A percentile compares a stretch with the other conserved stretches of the same genome.
Conservation (phyloP, 2,329 filamentous ascomycete species). For the Hypoxylon sp. region DNA sequence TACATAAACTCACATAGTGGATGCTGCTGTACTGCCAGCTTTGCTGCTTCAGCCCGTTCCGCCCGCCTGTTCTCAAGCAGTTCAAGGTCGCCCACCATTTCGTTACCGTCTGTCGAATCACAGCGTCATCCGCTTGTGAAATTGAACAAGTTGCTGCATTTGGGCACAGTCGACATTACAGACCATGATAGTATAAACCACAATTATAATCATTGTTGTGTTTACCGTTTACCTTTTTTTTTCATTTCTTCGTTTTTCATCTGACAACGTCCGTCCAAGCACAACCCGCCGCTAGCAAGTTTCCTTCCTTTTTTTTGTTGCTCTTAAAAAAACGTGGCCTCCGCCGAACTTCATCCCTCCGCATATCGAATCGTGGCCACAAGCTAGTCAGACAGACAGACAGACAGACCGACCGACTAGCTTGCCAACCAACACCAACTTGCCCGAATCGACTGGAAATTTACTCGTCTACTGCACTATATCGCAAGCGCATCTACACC, state of each 20-base stretch:
- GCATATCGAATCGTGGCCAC: conserved; percentile 33
- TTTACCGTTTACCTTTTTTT: conserved; percentile 6
- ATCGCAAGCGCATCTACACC: too few species aligned
- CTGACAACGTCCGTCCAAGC: neutral
- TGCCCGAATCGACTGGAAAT: conserved; percentile 1
- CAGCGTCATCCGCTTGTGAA: conserved; percentile 36
- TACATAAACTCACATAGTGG: neutral
- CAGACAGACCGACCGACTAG: neutral
- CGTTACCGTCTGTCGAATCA: conserved; percentile 31
- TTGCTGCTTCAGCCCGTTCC: neutral
- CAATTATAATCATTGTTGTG: conserved; percentile 7
- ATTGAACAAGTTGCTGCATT: conserved; percentile 38
- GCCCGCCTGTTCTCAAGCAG: conserved; percentile 2
- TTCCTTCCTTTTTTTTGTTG: conserved; percentile 8
- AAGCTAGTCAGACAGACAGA: conserved; percentile 9
- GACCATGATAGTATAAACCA: conserved; percentile 20
- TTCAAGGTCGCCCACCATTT: conserved; percentile 30
- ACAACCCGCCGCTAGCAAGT: conserved; percentile 1
- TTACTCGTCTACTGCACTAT: too few species aligned
- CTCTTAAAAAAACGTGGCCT: conserved; percentile 37
- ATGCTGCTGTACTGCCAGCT: neutral
- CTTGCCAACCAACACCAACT: conserved; percentile 11
- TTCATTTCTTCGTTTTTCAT: neutral
- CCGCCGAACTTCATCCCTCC: conserved; percentile 18
- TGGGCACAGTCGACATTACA: conserved; percentile 20